A percentile compares a stretch with the other conserved stretches of the same genome.
These are phyloP conservation scores for Coemansia sp. DNA, from an alignment of 371 early-diverging fungal species.

Conservation along the genomic window DNA sequence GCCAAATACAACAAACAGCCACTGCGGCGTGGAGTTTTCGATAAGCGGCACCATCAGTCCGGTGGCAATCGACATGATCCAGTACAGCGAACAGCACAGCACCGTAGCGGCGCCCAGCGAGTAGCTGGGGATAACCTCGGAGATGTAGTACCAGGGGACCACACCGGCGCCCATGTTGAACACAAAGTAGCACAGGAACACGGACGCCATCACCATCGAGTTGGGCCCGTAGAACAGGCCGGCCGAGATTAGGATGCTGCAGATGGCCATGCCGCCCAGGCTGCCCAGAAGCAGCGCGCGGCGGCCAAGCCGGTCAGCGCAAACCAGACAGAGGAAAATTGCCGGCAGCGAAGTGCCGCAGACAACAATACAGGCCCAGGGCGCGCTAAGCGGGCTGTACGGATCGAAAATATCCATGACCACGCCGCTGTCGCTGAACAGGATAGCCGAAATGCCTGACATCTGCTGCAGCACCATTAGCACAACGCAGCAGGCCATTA, in stretches of 20 bases:
- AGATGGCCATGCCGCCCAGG: conserved; percentile 60
- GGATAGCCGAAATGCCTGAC: conserved; percentile 88
- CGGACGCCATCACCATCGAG: conserved; percentile 58
- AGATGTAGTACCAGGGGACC: conserved; percentile 80
- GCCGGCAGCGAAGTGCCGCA: conserved; percentile 71
- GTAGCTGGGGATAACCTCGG: conserved; percentile 75
- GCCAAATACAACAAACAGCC: conserved; percentile 75
- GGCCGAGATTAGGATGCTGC: conserved; percentile 59
- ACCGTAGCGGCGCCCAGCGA: conserved; percentile 70
- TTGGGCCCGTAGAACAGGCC: conserved; percentile 55
- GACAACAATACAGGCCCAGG: conserved; percentile 65
- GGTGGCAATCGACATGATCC: conserved; percentile 67
- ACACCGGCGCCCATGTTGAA: conserved; percentile 88
- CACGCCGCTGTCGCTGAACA: conserved; percentile 78
- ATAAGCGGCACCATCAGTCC: conserved; percentile 62
- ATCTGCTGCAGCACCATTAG: conserved; percentile 78
- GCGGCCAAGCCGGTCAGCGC: conserved; percentile 81
- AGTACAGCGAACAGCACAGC: conserved; percentile 67
- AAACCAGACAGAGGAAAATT: conserved; percentile 64
- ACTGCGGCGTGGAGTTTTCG: conserved; percentile 59
- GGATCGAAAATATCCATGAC: conserved; percentile 58
- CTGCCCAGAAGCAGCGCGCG: conserved; percentile 74
- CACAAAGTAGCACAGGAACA: conserved; percentile 73
- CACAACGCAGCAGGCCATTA: conserved; percentile 66
- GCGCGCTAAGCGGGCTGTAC: conserved; percentile 56